Percentiles rank a stretch among this genome's conserved stretches.
phyloP scores from a whole-genome alignment of 2,329 filamentous ascomycete genomes.

The Huntiella abstrusa region DNA sequence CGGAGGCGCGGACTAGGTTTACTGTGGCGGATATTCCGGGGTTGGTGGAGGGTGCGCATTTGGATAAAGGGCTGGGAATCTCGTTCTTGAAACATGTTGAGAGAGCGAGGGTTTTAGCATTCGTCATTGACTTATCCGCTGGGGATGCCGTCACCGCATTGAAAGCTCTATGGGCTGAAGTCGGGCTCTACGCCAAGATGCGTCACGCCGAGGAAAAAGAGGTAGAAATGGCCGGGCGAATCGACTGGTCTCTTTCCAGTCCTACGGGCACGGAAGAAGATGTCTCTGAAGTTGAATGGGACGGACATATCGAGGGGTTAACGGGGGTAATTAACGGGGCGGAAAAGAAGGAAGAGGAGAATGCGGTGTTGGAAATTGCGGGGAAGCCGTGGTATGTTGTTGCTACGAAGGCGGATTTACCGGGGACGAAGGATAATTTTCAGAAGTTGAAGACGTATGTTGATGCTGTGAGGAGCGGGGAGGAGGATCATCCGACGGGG shows the following conservation, averaged over 20 bases:
- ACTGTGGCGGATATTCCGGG: conserved; percentile 93
- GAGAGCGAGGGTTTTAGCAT: conserved; percentile 78
- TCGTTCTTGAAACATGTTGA: conserved; percentile 90
- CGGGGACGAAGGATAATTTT: conserved; percentile 64
- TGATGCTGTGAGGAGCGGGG: conserved; percentile 40
- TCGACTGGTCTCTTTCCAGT: conserved; percentile 41
- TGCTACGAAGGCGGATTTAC: conserved; percentile 78
- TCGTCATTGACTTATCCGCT: conserved; percentile 71
- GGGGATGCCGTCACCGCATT: conserved; percentile 65
- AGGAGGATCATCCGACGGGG: conserved; percentile 53
- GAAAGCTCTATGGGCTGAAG: conserved; percentile 73
- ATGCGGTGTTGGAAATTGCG: conserved; percentile 51
- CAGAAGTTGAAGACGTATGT: conserved; percentile 51
- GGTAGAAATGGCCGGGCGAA: conserved; percentile 35
- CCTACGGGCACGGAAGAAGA: conserved; percentile 14
- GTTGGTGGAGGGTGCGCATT: conserved; percentile 76
- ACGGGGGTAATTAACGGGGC: background rate
- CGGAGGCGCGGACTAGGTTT: conserved; percentile 47
- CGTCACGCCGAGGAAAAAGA: conserved; percentile 54
- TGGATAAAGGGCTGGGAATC: conserved; percentile 78
- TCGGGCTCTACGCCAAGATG: conserved; percentile 67
- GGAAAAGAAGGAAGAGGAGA: conserved; percentile 12
- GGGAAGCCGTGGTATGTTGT: conserved; percentile 94
- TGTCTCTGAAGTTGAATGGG: background rate
- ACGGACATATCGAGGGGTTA: background rate